Percentiles rank a stretch among this genome's conserved stretches.
Conservation (phyloP, 176 grass and related monocot genomes). For the Bonia amplexicaulis region DNA sequence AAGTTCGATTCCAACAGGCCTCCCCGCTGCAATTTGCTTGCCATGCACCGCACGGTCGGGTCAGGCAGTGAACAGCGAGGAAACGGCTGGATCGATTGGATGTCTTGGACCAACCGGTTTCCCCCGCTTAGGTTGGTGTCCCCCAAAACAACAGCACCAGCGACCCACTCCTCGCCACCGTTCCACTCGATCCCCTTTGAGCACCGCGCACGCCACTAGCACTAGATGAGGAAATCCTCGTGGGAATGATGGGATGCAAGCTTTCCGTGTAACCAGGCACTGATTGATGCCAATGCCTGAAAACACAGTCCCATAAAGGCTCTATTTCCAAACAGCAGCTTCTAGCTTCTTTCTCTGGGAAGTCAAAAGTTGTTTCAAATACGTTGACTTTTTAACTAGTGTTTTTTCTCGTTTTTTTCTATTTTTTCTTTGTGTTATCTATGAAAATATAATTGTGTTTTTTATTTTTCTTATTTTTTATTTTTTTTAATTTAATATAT, state of each 20-base stretch:
- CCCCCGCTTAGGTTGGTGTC: neutral
- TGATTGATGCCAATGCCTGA: neutral
- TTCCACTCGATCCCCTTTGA: neutral
- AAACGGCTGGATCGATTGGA: neutral
- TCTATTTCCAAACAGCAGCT: too few relatives aligned
- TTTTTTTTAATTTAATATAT: too few relatives aligned
- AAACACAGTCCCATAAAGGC: too few relatives aligned
- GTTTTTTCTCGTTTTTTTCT: too few relatives aligned
- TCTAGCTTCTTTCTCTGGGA: too few relatives aligned
- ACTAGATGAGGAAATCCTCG: neutral
- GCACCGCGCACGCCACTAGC: neutral
- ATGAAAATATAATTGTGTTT: too few relatives aligned
- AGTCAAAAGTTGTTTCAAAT: too few relatives aligned
- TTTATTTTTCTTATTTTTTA: too few relatives aligned
- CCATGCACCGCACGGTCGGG: neutral
- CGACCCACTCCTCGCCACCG: neutral
- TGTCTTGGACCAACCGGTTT: neutral
- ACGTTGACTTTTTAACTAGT: too few relatives aligned
- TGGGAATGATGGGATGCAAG: neutral
- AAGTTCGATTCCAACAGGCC: too few relatives aligned
- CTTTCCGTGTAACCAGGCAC: neutral
- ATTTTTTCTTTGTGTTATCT: too few relatives aligned
- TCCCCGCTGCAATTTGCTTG: neutral
- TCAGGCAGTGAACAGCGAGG: neutral
- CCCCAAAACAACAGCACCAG: neutral